phyloP scores from a whole-genome alignment of 306 rosid species.

The Carpinus viminea region DNA sequence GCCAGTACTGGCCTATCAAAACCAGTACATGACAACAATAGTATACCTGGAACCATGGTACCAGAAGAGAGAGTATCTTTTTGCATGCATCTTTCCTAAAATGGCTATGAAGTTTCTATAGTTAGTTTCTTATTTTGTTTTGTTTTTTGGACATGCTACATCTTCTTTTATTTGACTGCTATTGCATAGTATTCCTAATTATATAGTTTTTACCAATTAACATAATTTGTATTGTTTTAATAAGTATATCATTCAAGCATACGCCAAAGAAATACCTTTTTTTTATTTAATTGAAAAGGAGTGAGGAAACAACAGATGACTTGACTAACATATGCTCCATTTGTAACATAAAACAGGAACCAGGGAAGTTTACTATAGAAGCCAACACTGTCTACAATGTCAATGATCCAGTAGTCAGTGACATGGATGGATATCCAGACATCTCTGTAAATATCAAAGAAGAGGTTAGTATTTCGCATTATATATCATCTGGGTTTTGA shows the following conservation, averaged over 20 bases:
- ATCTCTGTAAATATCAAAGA: background rate
- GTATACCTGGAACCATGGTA: background rate
- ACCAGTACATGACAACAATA: constrained; percentile 18
- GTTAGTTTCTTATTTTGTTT: background rate
- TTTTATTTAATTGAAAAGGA: background rate
- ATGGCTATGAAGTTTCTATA: background rate
- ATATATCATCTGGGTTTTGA: background rate
- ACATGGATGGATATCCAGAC: background rate
- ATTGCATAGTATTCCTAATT: background rate
- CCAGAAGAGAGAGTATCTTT: background rate
- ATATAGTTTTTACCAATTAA: background rate
- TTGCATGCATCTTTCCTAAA: background rate
- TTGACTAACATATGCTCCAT: background rate
- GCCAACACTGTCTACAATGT: constrained; percentile 1
- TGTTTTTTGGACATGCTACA: background rate
- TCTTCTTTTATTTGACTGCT: background rate
- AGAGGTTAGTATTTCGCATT: constrained; percentile 7
- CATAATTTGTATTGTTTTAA: background rate
- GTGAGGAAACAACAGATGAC: background rate
- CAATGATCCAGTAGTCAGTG: constrained; percentile 18
- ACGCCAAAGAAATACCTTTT: too few relatives aligned
- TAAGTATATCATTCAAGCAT: too few relatives aligned
- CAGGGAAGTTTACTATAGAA: constrained; percentile 26
- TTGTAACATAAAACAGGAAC: constrained; percentile 34
- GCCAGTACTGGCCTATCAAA: background rate